Conservation (phyloP, 257 asterid species). For the Salvia hispanica region DNA sequence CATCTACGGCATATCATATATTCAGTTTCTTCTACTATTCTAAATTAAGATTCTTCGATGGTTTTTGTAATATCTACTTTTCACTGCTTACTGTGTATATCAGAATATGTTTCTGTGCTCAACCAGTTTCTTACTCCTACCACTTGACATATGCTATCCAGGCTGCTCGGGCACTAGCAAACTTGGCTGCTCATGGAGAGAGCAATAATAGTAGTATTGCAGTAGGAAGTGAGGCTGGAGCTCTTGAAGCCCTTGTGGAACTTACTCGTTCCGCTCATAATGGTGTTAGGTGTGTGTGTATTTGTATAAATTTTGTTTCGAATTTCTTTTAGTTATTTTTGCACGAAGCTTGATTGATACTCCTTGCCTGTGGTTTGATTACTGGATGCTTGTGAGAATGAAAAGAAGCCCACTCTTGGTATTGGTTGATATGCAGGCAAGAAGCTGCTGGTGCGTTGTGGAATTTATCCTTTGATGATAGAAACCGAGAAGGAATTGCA, state of each 20-base stretch:
- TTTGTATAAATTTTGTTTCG: not conserved
- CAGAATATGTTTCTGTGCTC: not conserved
- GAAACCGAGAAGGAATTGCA: constrained; percentile 89
- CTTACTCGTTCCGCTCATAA: constrained; percentile 73
- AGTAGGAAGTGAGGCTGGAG: constrained; percentile 83
- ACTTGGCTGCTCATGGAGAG: constrained; percentile 91
- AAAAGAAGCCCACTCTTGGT: not conserved
- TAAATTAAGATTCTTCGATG: not conserved
- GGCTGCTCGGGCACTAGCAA: constrained; percentile 89
- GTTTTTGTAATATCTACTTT: not conserved
- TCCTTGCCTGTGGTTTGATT: not conserved
- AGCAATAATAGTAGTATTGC: constrained; percentile 74
- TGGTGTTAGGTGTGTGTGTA: constrained; percentile 73
- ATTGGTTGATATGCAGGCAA: constrained; percentile 61
- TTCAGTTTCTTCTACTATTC: constrained; percentile 1
- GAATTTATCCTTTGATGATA: constrained; percentile 86
- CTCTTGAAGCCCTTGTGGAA: constrained; percentile 83
- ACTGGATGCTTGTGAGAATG: constrained; percentile 15
- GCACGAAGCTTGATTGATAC: constrained; percentile 5
- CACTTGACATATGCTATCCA: constrained; percentile 28
- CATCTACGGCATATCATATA: not conserved
- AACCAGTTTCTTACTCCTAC: not conserved
- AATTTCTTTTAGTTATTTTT: constrained; percentile 3
- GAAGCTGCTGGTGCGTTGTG: constrained; percentile 97
- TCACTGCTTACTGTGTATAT: not conserved